Percentiles rank a stretch among this genome's conserved stretches.
These are phyloP conservation scores for Venustampulla echinocandica DNA, from an alignment of 495 filamentous ascomycete genomes.

Conservation along the genomic window DNA sequence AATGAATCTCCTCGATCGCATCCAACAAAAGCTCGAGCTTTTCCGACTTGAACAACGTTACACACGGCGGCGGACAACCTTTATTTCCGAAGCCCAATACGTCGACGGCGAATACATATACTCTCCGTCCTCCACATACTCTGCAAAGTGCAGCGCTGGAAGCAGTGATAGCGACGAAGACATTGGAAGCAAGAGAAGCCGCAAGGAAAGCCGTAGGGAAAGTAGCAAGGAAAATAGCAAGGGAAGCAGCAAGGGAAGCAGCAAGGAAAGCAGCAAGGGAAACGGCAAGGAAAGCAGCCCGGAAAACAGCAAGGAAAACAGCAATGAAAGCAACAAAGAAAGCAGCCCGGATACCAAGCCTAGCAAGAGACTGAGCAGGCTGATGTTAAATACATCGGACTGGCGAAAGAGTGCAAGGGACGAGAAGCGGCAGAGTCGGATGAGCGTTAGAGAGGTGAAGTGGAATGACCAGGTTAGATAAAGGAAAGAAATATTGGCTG, in stretches of 20 bases:
- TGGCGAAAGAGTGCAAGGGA: slow-evolving; percentile 3
- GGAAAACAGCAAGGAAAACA: slow-evolving; percentile 8
- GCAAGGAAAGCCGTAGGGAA: slow-evolving; percentile 19
- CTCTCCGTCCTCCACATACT: slow-evolving; percentile 15
- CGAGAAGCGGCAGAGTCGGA: slow-evolving; percentile 10
- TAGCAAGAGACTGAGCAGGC: slow-evolving; percentile 6
- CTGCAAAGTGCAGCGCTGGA: slow-evolving; percentile 13
- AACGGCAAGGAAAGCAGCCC: too few species aligned
- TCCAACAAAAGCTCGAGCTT: slow-evolving; percentile 65
- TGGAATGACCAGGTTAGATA: background rate
- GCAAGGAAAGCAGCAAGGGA: too few species aligned
- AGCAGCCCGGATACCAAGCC: slow-evolving; percentile 27
- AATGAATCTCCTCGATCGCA: slow-evolving; percentile 40
- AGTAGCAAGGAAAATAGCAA: slow-evolving; percentile 17
- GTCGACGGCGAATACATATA: slow-evolving; percentile 90
- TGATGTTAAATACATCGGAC: background rate
- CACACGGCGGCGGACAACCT: slow-evolving; percentile 77
- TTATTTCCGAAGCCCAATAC: slow-evolving; percentile 77
- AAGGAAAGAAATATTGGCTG: background rate
- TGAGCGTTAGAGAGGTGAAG: slow-evolving; percentile 17
- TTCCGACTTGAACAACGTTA: slow-evolving; percentile 91
- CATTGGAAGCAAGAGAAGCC: slow-evolving; percentile 39
- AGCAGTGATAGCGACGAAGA: slow-evolving; percentile 17
- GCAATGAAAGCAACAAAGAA: slow-evolving; percentile 10
- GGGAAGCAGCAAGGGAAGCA: too few species aligned